Percentiles rank a stretch among this genome's conserved stretches.
phyloP scores from a whole-genome alignment of 495 filamentous ascomycete species.

The Aspergillus nanangensis region DNA sequence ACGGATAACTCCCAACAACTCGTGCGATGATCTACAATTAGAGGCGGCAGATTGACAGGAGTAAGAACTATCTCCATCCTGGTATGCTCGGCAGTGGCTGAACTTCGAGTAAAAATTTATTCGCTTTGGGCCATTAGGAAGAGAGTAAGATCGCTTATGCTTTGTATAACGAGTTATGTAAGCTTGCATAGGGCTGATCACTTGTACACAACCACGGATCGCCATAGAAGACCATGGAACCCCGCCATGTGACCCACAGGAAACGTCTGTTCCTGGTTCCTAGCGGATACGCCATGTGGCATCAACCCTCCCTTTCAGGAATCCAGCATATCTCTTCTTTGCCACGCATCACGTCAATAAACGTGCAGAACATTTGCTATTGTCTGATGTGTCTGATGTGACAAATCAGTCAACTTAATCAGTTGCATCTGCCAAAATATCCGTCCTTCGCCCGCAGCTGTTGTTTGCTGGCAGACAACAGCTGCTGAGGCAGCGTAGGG shows the following conservation, averaged over 20 bases:
- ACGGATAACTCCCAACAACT: background rate
- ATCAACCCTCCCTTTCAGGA: background rate
- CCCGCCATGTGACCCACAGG: too few species aligned
- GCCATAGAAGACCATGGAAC: conserved; percentile 4
- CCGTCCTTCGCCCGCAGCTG: background rate
- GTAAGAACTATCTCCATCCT: conserved; percentile 2
- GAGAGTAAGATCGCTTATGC: background rate
- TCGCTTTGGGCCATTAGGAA: conserved; percentile 1
- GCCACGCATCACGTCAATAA: background rate
- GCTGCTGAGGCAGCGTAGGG: background rate
- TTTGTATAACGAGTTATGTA: conserved; percentile 1
- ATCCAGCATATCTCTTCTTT: background rate
- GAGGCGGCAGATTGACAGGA: background rate
- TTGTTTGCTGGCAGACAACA: background rate
- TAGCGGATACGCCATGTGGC: background rate
- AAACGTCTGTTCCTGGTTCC: background rate
- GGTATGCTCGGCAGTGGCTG: conserved; percentile 1
- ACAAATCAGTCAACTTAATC: background rate
- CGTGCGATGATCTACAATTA: background rate
- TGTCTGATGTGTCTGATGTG: background rate
- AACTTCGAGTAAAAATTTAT: background rate
- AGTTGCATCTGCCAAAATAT: too few species aligned
- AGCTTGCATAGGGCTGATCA: conserved; percentile 2
- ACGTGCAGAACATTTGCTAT: background rate
- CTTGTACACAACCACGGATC: conserved; percentile 1